These are phyloP conservation scores for Colletotrichum tamarilloi DNA, from an alignment of 2,329 filamentous ascomycete species.

Conservation along the genomic window DNA sequence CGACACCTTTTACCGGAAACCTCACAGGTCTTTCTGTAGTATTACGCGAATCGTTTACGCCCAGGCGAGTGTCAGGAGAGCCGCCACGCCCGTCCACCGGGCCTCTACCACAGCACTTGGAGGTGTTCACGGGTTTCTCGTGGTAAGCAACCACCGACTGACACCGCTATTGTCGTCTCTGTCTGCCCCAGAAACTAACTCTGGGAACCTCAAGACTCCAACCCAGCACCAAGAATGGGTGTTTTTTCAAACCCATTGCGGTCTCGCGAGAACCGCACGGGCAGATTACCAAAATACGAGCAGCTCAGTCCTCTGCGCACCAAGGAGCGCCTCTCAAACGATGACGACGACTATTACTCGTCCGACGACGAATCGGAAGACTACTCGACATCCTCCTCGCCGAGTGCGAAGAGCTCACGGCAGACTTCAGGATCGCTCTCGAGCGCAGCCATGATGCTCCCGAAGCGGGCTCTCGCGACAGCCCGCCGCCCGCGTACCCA, in stretches of 20 bases:
- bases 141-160: conserved; percentile 2
- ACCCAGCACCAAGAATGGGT: conserved; percentile 54
- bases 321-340: conserved; percentile 65
- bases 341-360: conserved; percentile 59
- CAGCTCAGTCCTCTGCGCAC: conserved; percentile 44
- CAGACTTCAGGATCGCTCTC: conserved; percentile 58
- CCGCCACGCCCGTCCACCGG: conserved; percentile 1
- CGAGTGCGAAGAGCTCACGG: conserved; percentile 66
- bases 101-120: conserved; percentile 3
- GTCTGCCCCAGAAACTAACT: conserved; percentile 2
- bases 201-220: conserved; percentile 21
- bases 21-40: conserved; percentile 1
- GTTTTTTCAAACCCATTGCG: conserved; percentile 60
- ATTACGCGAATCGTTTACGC: neutral
- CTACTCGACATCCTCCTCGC: conserved; percentile 54
- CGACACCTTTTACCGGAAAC: conserved; percentile 12
- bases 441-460: conserved; percentile 57
- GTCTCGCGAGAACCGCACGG: conserved; percentile 54
- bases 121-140: neutral
- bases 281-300: conserved; percentile 63
- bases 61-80: neutral
- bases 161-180: neutral
- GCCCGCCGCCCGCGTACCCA: conserved; percentile 47
- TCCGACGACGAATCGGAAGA: conserved; percentile 57
- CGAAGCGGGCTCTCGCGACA: conserved; percentile 49